Evolutionary conservation across 495 filamentous ascomycete genomes (phyloP).

Genomic region (Terfezia boudieri): DNA sequence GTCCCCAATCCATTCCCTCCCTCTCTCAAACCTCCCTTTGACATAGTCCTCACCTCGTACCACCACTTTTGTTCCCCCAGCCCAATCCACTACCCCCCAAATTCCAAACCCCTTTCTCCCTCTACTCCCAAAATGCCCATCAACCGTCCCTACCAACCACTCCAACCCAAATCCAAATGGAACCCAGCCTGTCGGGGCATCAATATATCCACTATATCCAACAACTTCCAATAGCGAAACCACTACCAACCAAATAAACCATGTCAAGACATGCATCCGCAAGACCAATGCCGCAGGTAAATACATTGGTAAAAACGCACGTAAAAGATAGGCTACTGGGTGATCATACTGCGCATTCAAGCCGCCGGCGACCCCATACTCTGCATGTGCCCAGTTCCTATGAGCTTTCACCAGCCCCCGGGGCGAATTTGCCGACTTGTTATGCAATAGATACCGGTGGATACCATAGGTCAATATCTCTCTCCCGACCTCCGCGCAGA

Average conservation of each 20-base stretch:
- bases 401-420: constrained; percentile 24
- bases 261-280: constrained; percentile 59
- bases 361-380: constrained; percentile 32
- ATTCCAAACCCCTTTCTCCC: constrained; percentile 53
- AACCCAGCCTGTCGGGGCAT: constrained; percentile 13
- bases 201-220: constrained; percentile 50
- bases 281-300: constrained; percentile 38
- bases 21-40: constrained; percentile 13
- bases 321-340: constrained; percentile 46
- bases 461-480: constrained; percentile 43
- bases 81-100: constrained; percentile 60
- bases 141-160: constrained; percentile 47
- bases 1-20: background rate
- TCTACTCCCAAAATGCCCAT: constrained; percentile 37
- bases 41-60: constrained; percentile 35
- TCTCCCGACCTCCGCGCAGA: constrained; percentile 28
- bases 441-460: constrained; percentile 51
- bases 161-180: constrained; percentile 54
- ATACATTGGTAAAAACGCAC: constrained; percentile 49
- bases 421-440: constrained; percentile 6
- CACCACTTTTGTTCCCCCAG: constrained; percentile 41
- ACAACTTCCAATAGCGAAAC: constrained; percentile 58
- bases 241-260: constrained; percentile 42
- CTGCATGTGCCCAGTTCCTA: constrained; percentile 39
- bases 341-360: constrained; percentile 54